Evolutionary conservation across 2,329 filamentous ascomycete species (phyloP).

Genomic region (Endocalyx cinctus): DNA sequence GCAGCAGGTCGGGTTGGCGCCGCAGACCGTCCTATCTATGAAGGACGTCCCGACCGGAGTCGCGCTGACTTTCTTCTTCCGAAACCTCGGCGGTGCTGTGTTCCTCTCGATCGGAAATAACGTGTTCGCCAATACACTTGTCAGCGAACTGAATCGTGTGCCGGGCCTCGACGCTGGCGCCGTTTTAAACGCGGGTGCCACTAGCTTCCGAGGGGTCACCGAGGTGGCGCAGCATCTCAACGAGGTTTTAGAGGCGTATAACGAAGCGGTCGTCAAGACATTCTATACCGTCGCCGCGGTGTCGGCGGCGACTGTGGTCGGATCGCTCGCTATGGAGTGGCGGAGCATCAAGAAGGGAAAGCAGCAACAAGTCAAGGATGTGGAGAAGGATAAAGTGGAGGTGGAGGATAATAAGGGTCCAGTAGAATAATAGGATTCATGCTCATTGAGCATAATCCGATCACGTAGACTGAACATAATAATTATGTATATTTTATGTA

Average conservation of each 20-base stretch:
- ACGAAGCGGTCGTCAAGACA: neutral
- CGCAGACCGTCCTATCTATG: neutral
- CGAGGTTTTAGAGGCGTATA: conserved; percentile 1
- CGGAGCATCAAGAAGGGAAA: conserved; percentile 1
- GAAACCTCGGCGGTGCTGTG: conserved; percentile 1
- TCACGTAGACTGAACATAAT: too few species aligned
- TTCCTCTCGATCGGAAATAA: neutral
- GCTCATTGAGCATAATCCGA: too few species aligned
- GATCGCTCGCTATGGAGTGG: neutral
- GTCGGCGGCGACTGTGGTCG: neutral
- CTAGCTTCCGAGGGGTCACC: too few species aligned
- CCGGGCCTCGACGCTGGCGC: neutral
- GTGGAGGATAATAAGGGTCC: too few species aligned
- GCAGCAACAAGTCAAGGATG: too few species aligned
- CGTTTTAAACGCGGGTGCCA: neutral
- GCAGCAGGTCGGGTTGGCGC: conserved; percentile 8
- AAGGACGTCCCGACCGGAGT: neutral
- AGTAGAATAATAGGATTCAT: too few species aligned
- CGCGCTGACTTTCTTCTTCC: neutral
- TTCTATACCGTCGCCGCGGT: neutral
- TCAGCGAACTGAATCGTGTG: neutral
- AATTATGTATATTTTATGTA: too few species aligned
- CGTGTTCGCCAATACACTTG: conserved; percentile 1
- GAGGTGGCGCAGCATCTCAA: neutral
- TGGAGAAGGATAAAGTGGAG: too few species aligned